A percentile compares a stretch with the other conserved stretches of the same genome.
These are phyloP conservation scores for Diatrype stigma DNA, from an alignment of 2,329 filamentous ascomycete species.

Conservation along the genomic window DNA sequence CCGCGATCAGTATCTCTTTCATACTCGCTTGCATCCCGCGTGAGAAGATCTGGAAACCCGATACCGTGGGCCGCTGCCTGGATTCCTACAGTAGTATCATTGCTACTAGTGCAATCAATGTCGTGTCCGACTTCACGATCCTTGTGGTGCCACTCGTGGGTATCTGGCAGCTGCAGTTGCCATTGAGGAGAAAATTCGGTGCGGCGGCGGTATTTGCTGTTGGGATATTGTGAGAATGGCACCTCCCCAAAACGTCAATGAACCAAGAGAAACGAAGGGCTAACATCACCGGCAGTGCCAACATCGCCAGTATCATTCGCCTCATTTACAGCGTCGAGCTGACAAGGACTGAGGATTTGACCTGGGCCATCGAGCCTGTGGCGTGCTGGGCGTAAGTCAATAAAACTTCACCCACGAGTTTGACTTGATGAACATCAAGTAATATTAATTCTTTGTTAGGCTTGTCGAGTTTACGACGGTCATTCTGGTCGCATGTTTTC, in stretches of 20 bases:
- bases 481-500: background rate
- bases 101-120: constrained; percentile 10
- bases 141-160: constrained; percentile 12
- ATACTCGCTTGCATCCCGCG: constrained; percentile 6
- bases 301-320: constrained; percentile 6
- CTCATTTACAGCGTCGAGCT: constrained; percentile 9
- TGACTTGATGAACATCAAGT: no score
- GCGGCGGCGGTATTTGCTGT: constrained; percentile 15
- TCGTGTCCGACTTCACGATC: constrained; percentile 17
- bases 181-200: constrained; percentile 12
- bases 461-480: background rate
- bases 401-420: no score
- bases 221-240: constrained; percentile 18
- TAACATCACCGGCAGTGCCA: constrained; percentile 2
- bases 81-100: background rate
- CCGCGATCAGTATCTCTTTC: constrained; percentile 1
- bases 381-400: constrained; percentile 10
- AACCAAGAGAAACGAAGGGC: no score
- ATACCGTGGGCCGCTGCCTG: background rate
- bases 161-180: constrained; percentile 15
- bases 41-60: constrained; percentile 4
- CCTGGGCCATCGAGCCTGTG: constrained; percentile 4
- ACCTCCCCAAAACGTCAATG: no score
- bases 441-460: background rate
- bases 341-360: constrained; percentile 1